Base-by-base conservation (phyloP, 2,329 filamentous ascomycete genomes). In the Botrytis porri region DNA sequence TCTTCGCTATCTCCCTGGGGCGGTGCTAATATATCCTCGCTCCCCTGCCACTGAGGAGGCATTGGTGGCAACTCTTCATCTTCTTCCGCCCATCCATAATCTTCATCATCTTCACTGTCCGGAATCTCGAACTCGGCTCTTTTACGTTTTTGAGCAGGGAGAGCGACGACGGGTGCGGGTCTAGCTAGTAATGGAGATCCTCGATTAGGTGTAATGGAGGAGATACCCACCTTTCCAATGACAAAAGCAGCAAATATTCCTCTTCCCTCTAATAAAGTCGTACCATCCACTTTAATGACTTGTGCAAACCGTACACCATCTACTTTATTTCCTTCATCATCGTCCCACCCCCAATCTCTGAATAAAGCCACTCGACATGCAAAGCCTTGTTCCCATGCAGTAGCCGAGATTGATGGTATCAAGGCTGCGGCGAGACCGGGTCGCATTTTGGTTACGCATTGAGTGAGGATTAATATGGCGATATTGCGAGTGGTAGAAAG, bases 371-470 rank as follows among this genome's bases (percentile, higher is more conserved):
- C 81, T 71, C 94, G 87, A 60, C 89, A 92, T 75, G 89, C 88
- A 54, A 97, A 84, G 45, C 90, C 91, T 75, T 89, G 89, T 74
- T 97, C 94, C 95, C 95, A 98, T 60, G 92, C 88, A 32, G 86
- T 86, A 22, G 92, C 90, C 73, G 91, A 91, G 75, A 98, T 86
- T 59, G 93, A 89, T 25, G 94, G 92, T 70, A 91, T 87, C 66
- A 98, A 84, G 18, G 91, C 88, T 22, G 94, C 92, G 76, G 86
- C 88, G 76, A 84, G 86, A 75, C 87, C 90, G 6, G 85, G 85
- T 75, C 92, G 90, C 83, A 97, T 91, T 76, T 90, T 92, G n/a
- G 93, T 97, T 60, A 91, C 92, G 74, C 92, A 93, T 80, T 97
- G 94, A 54, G 90, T 94, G 66, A 94, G 86, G 32, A 96, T 81